Evolutionary conservation across 1,284 basidiomycete species (phyloP).

Genomic region (Somion occarium): DNA sequence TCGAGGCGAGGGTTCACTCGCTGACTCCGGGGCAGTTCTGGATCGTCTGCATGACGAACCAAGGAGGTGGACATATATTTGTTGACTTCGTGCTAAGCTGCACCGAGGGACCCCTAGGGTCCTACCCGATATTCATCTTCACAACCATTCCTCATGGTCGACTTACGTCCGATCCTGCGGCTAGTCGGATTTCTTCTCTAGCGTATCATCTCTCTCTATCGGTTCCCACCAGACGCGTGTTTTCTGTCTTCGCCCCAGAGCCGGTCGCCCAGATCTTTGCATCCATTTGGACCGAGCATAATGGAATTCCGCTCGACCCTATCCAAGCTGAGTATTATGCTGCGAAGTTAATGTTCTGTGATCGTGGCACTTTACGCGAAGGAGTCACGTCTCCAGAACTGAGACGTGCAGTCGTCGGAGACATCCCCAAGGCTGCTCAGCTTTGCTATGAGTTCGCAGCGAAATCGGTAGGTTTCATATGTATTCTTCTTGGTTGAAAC

Average conservation of each 20-base stretch:
- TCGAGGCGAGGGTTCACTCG: constrained; percentile 15
- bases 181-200: constrained; percentile 22
- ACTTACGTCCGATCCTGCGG: constrained; percentile 25
- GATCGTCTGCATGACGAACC: constrained; percentile 40
- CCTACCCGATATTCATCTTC: constrained; percentile 43
- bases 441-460: constrained; percentile 54
- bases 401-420: constrained; percentile 43
- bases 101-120: constrained; percentile 45
- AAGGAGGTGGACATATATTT: constrained; percentile 6
- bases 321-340: constrained; percentile 52
- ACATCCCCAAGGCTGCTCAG: constrained; percentile 38
- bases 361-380: constrained; percentile 33
- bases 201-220: constrained; percentile 17
- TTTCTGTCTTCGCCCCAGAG: constrained; percentile 61
- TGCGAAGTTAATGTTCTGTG: constrained; percentile 55
- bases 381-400: constrained; percentile 12
- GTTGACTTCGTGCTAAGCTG: constrained; percentile 57
- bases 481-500: background rate
- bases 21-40: constrained; percentile 35
- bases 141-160: constrained; percentile 19
- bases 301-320: constrained; percentile 32
- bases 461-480: constrained; percentile 44
- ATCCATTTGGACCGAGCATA: constrained; percentile 39
- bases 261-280: constrained; percentile 45
- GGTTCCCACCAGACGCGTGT: constrained; percentile 40